phyloP scores from a whole-genome alignment of 31 red algal species.

The Asparagopsis taxiformis region DNA sequence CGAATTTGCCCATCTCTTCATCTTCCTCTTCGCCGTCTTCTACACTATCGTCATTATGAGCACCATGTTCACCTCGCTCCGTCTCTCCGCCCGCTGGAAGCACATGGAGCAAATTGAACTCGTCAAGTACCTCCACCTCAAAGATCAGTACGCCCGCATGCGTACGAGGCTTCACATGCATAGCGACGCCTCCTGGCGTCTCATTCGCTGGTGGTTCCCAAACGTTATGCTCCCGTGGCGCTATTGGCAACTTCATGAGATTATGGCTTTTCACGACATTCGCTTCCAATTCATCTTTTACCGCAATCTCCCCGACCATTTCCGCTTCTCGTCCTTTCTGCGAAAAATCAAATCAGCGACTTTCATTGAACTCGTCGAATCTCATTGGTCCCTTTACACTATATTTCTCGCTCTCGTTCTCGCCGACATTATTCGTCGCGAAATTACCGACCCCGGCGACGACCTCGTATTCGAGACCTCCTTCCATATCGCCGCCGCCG shows the following conservation, averaged over 20 bases:
- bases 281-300: conserved; percentile 94
- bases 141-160: conserved; percentile 56
- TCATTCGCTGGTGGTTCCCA: conserved; percentile 71
- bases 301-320: conserved; percentile 77
- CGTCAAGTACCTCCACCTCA: conserved; percentile 58
- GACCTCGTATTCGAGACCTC: conserved; percentile 30
- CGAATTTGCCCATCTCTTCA: conserved; percentile 88
- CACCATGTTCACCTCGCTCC: conserved; percentile 57
- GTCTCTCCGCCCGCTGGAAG: conserved; percentile 68
- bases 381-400: conserved; percentile 75
- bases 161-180: conserved; percentile 18
- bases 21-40: conserved; percentile 87
- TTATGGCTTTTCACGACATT: conserved; percentile 91
- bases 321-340: conserved; percentile 81
- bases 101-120: conserved; percentile 76
- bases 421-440: conserved; percentile 55
- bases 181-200: conserved; percentile 50
- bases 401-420: conserved; percentile 63
- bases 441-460: conserved; percentile 9
- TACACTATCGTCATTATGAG: conserved; percentile 60
- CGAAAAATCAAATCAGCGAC: conserved; percentile 73
- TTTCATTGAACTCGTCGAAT: conserved; percentile 83
- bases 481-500: conserved; percentile 51
- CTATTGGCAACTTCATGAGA: conserved; percentile 59
- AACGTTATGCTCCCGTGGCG: conserved; percentile 21